A percentile compares a stretch with the other conserved stretches of the same genome.
These are phyloP conservation scores for Metarhizium anisopliae DNA, from an alignment of 2,329 filamentous ascomycete species.

Conservation along the genomic window DNA sequence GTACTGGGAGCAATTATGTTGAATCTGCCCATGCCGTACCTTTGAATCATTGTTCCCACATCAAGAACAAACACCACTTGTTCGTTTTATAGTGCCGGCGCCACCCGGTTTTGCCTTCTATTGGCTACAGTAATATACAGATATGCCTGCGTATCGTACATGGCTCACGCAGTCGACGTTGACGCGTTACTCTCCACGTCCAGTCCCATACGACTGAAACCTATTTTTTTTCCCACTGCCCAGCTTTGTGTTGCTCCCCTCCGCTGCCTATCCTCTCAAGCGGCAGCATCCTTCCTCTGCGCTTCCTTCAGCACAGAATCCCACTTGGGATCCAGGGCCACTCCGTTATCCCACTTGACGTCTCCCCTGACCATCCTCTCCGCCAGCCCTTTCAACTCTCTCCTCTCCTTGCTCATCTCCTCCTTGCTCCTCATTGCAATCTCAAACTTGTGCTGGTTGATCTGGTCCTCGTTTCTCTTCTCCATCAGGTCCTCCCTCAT, in stretches of 20 bases:
- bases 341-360: conserved; percentile 48
- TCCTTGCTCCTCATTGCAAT: conserved; percentile 32
- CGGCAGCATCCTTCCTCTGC: conserved; percentile 13
- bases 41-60: neutral
- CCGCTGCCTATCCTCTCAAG: neutral
- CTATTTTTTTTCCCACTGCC: too few relatives aligned
- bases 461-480: conserved; percentile 26
- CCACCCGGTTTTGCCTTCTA: conserved; percentile 11
- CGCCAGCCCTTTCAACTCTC: conserved; percentile 53
- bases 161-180: neutral
- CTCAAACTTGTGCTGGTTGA: conserved; percentile 22
- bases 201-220: neutral
- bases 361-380: conserved; percentile 51
- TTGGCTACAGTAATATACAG: conserved; percentile 24
- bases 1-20: conserved; percentile 31
- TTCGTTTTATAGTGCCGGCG: conserved; percentile 13
- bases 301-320: conserved; percentile 20
- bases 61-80: conserved; percentile 12
- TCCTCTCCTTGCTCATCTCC: conserved; percentile 30
- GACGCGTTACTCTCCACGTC: neutral
- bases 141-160: conserved; percentile 20
- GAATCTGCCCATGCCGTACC: neutral
- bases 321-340: conserved; percentile 38
- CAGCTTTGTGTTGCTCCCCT: neutral
- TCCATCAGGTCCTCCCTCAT: conserved; percentile 39